These are phyloP conservation scores for Russula ochroleuca DNA, from an alignment of 768 basidiomycete species.

Conservation along the genomic window DNA sequence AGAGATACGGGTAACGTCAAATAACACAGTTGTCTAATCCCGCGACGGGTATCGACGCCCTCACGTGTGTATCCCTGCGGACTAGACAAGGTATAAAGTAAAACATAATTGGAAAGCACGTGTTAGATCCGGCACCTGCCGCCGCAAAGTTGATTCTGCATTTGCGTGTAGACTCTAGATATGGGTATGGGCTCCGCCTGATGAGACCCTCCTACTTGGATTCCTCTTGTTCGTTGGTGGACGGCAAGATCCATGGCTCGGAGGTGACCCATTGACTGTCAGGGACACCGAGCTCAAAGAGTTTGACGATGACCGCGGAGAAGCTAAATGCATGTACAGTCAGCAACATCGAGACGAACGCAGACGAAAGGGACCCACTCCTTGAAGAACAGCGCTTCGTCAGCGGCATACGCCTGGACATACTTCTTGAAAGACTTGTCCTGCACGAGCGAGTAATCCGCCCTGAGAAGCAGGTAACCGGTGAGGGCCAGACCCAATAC, in stretches of 20 bases:
- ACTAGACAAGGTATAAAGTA: neutral
- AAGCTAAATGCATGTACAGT: slow-evolving; percentile 51
- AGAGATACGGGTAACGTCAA: neutral
- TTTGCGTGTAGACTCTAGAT: neutral
- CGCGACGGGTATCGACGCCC: neutral
- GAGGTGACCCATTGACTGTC: slow-evolving; percentile 63
- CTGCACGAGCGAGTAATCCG: slow-evolving; percentile 82
- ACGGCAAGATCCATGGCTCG: slow-evolving; percentile 74
- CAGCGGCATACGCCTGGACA: slow-evolving; percentile 82
- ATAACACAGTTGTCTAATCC: slow-evolving; percentile 2
- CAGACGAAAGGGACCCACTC: slow-evolving; percentile 55
- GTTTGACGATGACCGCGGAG: slow-evolving; percentile 65
- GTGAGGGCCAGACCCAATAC: neutral
- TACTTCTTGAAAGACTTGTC: slow-evolving; percentile 93
- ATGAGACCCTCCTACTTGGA: slow-evolving; percentile 5
- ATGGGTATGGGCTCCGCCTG: neutral
- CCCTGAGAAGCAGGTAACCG: slow-evolving; percentile 38
- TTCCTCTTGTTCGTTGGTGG: slow-evolving; percentile 39
- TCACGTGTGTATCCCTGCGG: neutral
- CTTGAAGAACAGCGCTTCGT: slow-evolving; percentile 85
- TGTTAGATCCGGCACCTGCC: neutral
- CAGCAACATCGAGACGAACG: slow-evolving; percentile 5
- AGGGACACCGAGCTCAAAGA: slow-evolving; percentile 95
- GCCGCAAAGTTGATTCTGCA: neutral
- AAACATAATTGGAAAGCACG: neutral